Evolutionary conservation across 2,329 filamentous ascomycete species (phyloP).

Genomic region (Paraphoma sp.): DNA sequence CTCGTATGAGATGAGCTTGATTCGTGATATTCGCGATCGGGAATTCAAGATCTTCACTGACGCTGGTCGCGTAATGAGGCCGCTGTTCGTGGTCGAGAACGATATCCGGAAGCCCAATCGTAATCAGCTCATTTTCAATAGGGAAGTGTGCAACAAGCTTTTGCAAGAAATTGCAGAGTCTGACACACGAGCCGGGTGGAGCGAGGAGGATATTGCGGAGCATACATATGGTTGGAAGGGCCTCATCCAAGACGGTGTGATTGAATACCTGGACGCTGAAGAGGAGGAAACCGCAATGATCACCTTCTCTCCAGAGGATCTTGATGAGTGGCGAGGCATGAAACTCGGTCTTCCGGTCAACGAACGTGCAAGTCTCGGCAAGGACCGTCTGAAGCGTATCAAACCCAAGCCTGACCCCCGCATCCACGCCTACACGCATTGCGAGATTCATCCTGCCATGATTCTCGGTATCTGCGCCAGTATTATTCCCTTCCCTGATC

Average conservation of each 20-base stretch:
- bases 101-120: conserved; percentile 75
- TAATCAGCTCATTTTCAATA: conserved; percentile 81
- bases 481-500: conserved; percentile 99
- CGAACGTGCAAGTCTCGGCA: conserved; percentile 62
- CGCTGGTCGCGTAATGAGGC: conserved; percentile 91
- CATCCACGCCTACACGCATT: conserved; percentile 94
- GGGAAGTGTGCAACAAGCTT: conserved; percentile 77
- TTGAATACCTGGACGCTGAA: conserved; percentile 96
- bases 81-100: conserved; percentile 92
- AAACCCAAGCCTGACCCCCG: conserved; percentile 87
- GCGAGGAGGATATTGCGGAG: conserved; percentile 64
- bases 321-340: conserved; percentile 66
- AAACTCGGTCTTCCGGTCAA: conserved; percentile 50
- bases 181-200: conserved; percentile 61
- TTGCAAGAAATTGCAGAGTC: conserved; percentile 73
- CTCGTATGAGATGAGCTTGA: conserved; percentile 90
- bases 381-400: conserved; percentile 82
- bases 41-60: conserved; percentile 99
- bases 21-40: conserved; percentile 93
- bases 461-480: conserved; percentile 97
- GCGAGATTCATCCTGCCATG: conserved; percentile 99
- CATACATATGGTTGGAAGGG: conserved; percentile 86
- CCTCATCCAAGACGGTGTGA: conserved; percentile 80
- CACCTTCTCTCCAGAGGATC: conserved; percentile 95
- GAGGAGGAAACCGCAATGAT: conserved; percentile 99